Percentiles rank a stretch among this genome's conserved stretches.
Conservation (phyloP, 176 grass and related monocot genomes). For the Triticum monococcum region DNA sequence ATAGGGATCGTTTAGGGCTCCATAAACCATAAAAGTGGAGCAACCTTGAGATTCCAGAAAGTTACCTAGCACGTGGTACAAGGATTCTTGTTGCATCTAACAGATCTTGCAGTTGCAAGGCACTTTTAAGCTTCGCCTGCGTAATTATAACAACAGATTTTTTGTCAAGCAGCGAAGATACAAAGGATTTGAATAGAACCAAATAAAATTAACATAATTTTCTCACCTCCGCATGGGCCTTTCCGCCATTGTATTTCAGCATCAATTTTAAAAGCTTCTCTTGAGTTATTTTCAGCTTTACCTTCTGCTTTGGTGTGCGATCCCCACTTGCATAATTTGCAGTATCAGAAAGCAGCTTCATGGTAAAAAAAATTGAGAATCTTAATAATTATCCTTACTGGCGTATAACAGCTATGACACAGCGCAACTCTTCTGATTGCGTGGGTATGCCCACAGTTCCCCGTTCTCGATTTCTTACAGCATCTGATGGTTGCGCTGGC, state of each 20-base stretch:
- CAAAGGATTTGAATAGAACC: conserved; percentile 7
- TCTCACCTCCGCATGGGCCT: conserved; percentile 63
- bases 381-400: conserved; percentile 72
- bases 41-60: conserved; percentile 31
- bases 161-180: conserved; percentile 21
- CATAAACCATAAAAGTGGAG: conserved; percentile 17
- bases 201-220: neutral
- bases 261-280: conserved; percentile 95
- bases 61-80: conserved; percentile 75
- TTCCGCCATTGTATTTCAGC: conserved; percentile 97
- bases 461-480: conserved; percentile 51
- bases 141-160: conserved; percentile 32
- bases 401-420: conserved; percentile 89
- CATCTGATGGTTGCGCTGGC: conserved; percentile 50
- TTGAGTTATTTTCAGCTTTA: conserved; percentile 93
- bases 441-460: conserved; percentile 70
- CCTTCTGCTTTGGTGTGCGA: conserved; percentile 97
- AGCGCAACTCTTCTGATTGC: conserved; percentile 88
- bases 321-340: conserved; percentile 71
- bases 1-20: conserved; percentile 11
- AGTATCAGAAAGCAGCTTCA: conserved; percentile 36
- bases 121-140: conserved; percentile 96
- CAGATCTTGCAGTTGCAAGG: conserved; percentile 95
- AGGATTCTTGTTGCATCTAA: conserved; percentile 95
- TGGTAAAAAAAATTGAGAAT: neutral